These are phyloP conservation scores for Auricularia auricula-judae DNA, from an alignment of 768 basidiomycete species.

Conservation along the genomic window DNA sequence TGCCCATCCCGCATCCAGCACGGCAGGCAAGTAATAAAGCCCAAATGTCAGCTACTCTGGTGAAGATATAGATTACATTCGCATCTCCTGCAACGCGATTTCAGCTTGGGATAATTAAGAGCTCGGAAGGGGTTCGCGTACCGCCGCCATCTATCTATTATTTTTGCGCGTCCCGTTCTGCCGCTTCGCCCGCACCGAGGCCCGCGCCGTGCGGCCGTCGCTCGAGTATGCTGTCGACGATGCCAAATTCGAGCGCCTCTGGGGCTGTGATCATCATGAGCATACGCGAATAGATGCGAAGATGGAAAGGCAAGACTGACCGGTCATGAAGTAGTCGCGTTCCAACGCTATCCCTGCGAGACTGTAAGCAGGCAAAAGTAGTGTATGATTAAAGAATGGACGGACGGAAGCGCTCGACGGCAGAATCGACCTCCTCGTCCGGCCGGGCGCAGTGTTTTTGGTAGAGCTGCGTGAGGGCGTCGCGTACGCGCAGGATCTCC, in stretches of 20 bases:
- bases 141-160: too few relatives aligned
- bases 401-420: conserved; percentile 70
- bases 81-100: too few relatives aligned
- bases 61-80: too few relatives aligned
- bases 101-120: too few relatives aligned
- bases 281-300: too few relatives aligned
- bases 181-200: background rate
- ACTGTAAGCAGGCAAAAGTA: background rate
- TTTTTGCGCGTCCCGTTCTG: background rate
- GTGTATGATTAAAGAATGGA: conserved; percentile 6
- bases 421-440: conserved; percentile 52
- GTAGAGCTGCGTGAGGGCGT: conserved; percentile 78
- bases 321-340: conserved; percentile 91
- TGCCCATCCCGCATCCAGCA: too few relatives aligned
- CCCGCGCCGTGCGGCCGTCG: conserved; percentile 9
- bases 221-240: conserved; percentile 86
- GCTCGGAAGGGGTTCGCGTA: too few relatives aligned
- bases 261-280: conserved; percentile 31
- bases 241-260: conserved; percentile 84
- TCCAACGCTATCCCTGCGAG: conserved; percentile 73
- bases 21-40: too few relatives aligned
- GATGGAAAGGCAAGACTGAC: too few relatives aligned
- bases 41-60: too few relatives aligned
- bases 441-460: conserved; percentile 68
- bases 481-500: conserved; percentile 85